A percentile compares a stretch with the other conserved stretches of the same genome.
These are phyloP conservation scores for Helotiales sp. DNA, from an alignment of 2,329 filamentous ascomycete genomes.

Conservation along the genomic window DNA sequence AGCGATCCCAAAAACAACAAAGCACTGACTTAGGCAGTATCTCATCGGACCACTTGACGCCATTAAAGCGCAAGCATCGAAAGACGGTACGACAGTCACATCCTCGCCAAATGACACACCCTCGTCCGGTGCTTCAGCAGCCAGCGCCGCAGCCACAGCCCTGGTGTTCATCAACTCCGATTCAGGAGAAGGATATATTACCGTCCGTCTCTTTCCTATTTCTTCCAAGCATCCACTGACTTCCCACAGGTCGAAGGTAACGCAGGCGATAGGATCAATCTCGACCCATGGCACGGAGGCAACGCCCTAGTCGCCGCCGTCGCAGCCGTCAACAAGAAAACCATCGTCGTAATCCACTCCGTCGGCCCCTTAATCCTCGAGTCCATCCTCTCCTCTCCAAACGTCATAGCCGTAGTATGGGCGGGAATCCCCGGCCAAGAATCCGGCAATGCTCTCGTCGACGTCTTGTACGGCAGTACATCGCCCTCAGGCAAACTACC, in stretches of 20 bases:
- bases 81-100: conserved; percentile 57
- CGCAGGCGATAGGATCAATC: conserved; percentile 63
- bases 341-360: conserved; percentile 68
- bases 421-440: conserved; percentile 66
- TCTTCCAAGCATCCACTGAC: background rate
- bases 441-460: conserved; percentile 62
- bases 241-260: conserved; percentile 33
- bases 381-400: conserved; percentile 62
- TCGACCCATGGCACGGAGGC: conserved; percentile 66
- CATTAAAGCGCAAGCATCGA: conserved; percentile 60
- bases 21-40: conserved; percentile 47
- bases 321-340: conserved; percentile 62
- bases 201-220: conserved; percentile 21
- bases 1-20: background rate
- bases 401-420: conserved; percentile 66
- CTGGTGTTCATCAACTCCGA: conserved; percentile 71
- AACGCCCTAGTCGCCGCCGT: conserved; percentile 58
- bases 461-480: conserved; percentile 64
- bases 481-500: conserved; percentile 51
- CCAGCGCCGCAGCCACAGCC: conserved; percentile 61
- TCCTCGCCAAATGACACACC: conserved; percentile 59
- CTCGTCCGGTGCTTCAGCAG: conserved; percentile 34
- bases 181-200: conserved; percentile 70
- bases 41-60: conserved; percentile 69
- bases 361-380: conserved; percentile 64